Evolutionary conservation across 2,329 filamentous ascomycete genomes (phyloP), one percentile per base, ranked within the genome.

Genomic region (Monilinia polystroma): DNA sequence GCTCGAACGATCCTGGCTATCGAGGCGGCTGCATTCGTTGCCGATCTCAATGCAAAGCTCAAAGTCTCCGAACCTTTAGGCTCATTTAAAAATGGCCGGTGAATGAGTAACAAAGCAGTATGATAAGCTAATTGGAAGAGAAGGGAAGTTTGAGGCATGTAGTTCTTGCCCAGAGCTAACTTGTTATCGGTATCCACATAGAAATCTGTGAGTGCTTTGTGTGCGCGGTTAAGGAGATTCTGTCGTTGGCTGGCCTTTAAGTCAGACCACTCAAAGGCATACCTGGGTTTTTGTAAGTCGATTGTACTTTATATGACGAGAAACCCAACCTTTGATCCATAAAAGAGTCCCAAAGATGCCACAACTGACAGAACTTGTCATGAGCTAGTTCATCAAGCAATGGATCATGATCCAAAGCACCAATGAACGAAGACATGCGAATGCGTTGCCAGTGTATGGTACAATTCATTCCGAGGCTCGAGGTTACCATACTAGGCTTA

Each of bases 301-400:
- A 29, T 7, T n/a, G 2, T 58, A 43, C 7, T 45, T 12, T 45
- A 20, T 11, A 7, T 43, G 16, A 5, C 23, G 55, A 58, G 11
- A 29, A 2, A 10, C 18, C 38, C 16, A 59, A 68, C 68, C 66
- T 58, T 67, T 70, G 66, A 56, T 71, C 66, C 68, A 71, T 68
- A 29, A 66, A 64, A 23, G 69, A 70, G 47, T 69, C 69, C 69
- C 69, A 71, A 16, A 71, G 49, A 63, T 71, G 68, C 69, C 69
- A 71, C 32, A 70, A 38, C 53, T 68, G 57, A 26, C 64, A 62
- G 38, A 66, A 66, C 16, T 64, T 51, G 26, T 68, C 64, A 63
- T 67, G 66, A 38, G 68, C 62, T 43, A 69, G 43, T 49, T 71
- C 66, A n/a, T 71, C 60, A 29, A 66, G 60, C 20, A 45, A 53